These are phyloP conservation scores for Verticillium klebahnii DNA, from an alignment of 2,329 filamentous ascomycete genomes.

Conservation along the genomic window DNA sequence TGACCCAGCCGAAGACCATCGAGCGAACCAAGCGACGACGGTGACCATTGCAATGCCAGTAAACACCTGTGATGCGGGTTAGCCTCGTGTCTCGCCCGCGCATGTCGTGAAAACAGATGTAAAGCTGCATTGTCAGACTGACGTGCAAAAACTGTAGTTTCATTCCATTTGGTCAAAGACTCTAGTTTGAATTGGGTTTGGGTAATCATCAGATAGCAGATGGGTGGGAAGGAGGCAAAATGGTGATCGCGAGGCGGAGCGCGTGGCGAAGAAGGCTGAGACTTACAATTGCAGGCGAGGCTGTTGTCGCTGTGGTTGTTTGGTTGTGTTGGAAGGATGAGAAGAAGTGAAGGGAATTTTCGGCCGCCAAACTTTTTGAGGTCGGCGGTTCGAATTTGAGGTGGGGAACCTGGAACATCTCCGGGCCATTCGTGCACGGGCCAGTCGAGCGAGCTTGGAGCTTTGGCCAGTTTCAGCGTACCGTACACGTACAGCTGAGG, in stretches of 20 bases:
- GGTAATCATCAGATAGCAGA: constrained; percentile 69
- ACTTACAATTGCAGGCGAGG: constrained; percentile 19
- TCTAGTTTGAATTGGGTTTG: constrained; percentile 87
- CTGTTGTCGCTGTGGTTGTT: constrained; percentile 9
- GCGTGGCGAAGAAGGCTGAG: neutral
- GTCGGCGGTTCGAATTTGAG: constrained; percentile 4
- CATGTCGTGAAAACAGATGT: constrained; percentile 3
- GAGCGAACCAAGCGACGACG: neutral
- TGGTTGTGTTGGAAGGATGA: constrained; percentile 7
- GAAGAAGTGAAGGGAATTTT: constrained; percentile 16
- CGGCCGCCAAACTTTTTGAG: constrained; percentile 11
- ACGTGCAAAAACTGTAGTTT: constrained; percentile 82
- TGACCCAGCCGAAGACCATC: neutral
- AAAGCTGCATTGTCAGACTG: constrained; percentile 67
- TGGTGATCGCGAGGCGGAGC: neutral
- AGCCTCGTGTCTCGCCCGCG: constrained; percentile 7
- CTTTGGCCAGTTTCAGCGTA: neutral
- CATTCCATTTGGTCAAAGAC: constrained; percentile 89
- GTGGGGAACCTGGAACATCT: constrained; percentile 13
- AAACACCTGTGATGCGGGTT: constrained; percentile 1
- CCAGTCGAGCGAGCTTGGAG: constrained; percentile 7
- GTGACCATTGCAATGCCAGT: neutral
- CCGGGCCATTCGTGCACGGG: constrained; percentile 10
- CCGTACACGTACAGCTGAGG: neutral
- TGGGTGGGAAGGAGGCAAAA: constrained; percentile 4